phyloP scores from a whole-genome alignment of 306 rosid species.

The Pyrus bretschneideri region DNA sequence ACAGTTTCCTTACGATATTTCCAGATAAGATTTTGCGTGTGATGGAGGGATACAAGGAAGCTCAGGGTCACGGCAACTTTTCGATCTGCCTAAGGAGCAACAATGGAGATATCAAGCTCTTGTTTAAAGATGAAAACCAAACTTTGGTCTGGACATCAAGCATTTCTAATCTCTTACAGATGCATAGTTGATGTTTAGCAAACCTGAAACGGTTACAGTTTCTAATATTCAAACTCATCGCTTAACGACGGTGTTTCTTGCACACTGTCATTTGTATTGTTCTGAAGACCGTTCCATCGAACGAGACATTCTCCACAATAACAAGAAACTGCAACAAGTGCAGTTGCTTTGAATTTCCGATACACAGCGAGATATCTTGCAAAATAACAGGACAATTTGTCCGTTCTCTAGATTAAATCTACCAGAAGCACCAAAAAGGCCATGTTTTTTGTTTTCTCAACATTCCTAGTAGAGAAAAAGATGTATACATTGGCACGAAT shows the following conservation, averaged over 20 bases:
- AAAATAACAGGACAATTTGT: neutral
- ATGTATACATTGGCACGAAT: neutral
- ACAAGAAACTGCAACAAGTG: neutral
- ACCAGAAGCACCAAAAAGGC: neutral
- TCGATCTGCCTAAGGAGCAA: slow-evolving; percentile 12
- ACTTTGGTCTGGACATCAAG: slow-evolving; percentile 8
- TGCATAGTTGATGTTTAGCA: neutral
- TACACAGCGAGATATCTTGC: neutral
- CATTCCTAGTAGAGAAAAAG: neutral
- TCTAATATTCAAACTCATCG: neutral
- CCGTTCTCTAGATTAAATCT: neutral
- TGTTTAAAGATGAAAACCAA: slow-evolving; percentile 18
- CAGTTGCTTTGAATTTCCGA: neutral
- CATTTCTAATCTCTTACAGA: slow-evolving; percentile 18
- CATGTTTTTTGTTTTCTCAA: neutral
- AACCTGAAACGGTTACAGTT: neutral
- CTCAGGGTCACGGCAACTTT: slow-evolving; percentile 1
- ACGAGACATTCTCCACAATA: neutral
- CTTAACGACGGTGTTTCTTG: neutral
- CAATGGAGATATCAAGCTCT: slow-evolving; percentile 14
- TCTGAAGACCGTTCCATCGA: neutral
- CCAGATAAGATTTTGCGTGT: slow-evolving; percentile 19
- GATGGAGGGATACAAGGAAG: slow-evolving; percentile 12
- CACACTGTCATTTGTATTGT: neutral
- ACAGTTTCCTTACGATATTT: neutral